Conservation (phyloP, 176 grass and related monocot genomes). For the Raddia distichophylla region DNA sequence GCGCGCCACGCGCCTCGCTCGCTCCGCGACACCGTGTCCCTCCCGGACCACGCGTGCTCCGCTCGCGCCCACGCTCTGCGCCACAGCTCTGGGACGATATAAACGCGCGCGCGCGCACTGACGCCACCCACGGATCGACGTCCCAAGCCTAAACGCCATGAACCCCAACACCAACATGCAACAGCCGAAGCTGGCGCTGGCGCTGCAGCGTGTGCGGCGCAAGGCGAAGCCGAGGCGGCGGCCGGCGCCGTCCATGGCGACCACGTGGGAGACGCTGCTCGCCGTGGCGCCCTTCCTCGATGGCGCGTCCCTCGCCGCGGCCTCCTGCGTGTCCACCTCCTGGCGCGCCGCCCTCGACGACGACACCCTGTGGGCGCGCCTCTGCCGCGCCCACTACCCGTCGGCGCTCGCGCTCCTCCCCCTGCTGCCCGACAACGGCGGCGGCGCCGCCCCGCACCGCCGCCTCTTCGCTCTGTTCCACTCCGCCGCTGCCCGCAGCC, state of each 20-base stretch:
- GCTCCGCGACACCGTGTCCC: background rate
- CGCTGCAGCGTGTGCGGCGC: background rate
- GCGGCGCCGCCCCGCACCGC: constrained; percentile 24
- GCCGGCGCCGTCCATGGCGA: background rate
- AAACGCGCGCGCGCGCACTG: background rate
- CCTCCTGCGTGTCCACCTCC: constrained; percentile 68
- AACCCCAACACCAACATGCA: background rate
- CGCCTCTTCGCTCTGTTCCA: constrained; percentile 61
- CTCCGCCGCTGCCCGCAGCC: constrained; percentile 34
- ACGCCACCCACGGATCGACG: constrained; percentile 2
- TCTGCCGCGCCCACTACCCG: constrained; percentile 61
- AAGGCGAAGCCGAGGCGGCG: background rate
- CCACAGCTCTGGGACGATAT: background rate
- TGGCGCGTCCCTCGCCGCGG: constrained; percentile 57
- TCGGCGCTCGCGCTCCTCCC: constrained; percentile 47
- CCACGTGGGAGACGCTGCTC: constrained; percentile 57
- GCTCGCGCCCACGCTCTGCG: constrained; percentile 7
- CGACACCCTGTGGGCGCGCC: constrained; percentile 63
- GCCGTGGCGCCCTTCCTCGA: constrained; percentile 55
- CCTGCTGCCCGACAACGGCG: background rate
- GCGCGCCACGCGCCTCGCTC: constrained; percentile 34
- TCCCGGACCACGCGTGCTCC: constrained; percentile 44
- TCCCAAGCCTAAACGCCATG: background rate
- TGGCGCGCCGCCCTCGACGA: constrained; percentile 65
- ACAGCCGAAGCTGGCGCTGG: too few relatives aligned